These are phyloP conservation scores for Floccularia luteovirens DNA, from an alignment of 768 basidiomycete species.

Conservation along the genomic window DNA sequence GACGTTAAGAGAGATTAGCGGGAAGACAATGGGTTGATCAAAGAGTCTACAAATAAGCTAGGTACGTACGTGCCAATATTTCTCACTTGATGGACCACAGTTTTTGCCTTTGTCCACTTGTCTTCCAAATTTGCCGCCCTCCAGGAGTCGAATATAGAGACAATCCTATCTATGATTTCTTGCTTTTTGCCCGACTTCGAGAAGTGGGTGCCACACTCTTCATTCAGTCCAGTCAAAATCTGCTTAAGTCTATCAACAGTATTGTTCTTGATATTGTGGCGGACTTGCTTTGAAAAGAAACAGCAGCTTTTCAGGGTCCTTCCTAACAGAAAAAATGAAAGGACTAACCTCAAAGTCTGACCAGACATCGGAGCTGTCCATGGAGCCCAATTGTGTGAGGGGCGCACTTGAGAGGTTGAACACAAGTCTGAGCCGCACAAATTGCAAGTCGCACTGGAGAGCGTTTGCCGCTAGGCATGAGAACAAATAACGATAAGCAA, in stretches of 20 bases:
- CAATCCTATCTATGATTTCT: conserved; percentile 77
- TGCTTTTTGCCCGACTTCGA: conserved; percentile 82
- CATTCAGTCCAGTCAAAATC: conserved; percentile 71
- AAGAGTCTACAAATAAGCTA: not conserved
- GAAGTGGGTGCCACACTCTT: conserved; percentile 62
- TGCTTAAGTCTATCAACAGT: conserved; percentile 85
- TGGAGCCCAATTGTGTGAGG: conserved; percentile 15
- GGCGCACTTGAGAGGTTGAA: conserved; percentile 3
- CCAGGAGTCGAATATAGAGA: conserved; percentile 53
- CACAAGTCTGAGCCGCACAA: conserved; percentile 6
- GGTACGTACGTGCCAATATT: conserved; percentile 56
- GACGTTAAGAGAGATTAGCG: too few species aligned
- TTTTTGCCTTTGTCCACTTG: conserved; percentile 64
- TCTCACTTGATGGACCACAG: conserved; percentile 61
- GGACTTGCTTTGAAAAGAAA: conserved; percentile 40
- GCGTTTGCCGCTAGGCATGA: conserved; percentile 5
- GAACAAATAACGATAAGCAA: conserved; percentile 14
- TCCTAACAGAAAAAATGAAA: conserved; percentile 1
- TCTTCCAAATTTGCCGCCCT: conserved; percentile 46
- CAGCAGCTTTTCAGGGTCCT: not conserved
- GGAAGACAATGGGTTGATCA: conserved; percentile 1
- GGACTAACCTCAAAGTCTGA: conserved; percentile 63
- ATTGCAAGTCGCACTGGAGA: conserved; percentile 6
- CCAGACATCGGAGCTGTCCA: conserved; percentile 62
- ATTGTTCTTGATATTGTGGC: conserved; percentile 65